These are phyloP conservation scores for Fusarium pilosicola DNA, from an alignment of 2,329 filamentous ascomycete genomes.

Conservation along the genomic window DNA sequence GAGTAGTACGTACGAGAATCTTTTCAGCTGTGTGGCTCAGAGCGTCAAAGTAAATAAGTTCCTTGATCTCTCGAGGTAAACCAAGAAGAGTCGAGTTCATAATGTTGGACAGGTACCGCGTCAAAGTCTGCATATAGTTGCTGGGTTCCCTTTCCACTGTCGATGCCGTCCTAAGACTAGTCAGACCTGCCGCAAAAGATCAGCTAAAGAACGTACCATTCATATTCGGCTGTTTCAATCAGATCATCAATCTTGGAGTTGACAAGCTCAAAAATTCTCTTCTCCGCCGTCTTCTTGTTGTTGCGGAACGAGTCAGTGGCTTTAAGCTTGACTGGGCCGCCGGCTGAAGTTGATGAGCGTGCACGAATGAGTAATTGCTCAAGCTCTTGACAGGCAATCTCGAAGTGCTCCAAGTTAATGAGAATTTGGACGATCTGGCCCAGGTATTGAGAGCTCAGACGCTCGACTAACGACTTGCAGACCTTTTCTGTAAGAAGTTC, in stretches of 20 bases:
- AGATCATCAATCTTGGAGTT: slow-evolving; percentile 99
- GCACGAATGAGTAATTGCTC: slow-evolving; percentile 87
- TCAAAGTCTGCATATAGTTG: slow-evolving; percentile 95
- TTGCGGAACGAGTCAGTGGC: slow-evolving; percentile 88
- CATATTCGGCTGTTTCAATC: slow-evolving; percentile 96
- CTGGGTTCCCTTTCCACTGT: slow-evolving; percentile 77
- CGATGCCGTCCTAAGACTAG: slow-evolving; percentile 57
- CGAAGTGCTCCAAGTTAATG: slow-evolving; percentile 97
- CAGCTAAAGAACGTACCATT: slow-evolving; percentile 69
- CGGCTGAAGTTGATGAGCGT: slow-evolving; percentile 81
- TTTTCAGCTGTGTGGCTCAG: slow-evolving; percentile 89
- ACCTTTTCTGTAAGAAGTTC: slow-evolving; percentile 93
- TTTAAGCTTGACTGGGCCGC: slow-evolving; percentile 79
- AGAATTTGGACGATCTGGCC: slow-evolving; percentile 98
- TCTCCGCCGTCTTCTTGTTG: slow-evolving; percentile 96
- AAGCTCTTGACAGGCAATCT: slow-evolving; percentile 89
- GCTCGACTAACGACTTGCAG: slow-evolving; percentile 87
- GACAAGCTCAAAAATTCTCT: slow-evolving; percentile 97
- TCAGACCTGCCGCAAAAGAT: slow-evolving; percentile 24
- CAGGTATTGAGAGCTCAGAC: slow-evolving; percentile 89
- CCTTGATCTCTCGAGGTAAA: slow-evolving; percentile 94
- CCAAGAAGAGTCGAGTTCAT: slow-evolving; percentile 95
- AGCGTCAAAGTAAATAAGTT: slow-evolving; percentile 97
- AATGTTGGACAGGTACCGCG: slow-evolving; percentile 91
- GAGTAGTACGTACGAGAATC: slow-evolving; percentile 69